Conservation (phyloP, 805 yeast species). For the Cyberlindnera japonica region DNA sequence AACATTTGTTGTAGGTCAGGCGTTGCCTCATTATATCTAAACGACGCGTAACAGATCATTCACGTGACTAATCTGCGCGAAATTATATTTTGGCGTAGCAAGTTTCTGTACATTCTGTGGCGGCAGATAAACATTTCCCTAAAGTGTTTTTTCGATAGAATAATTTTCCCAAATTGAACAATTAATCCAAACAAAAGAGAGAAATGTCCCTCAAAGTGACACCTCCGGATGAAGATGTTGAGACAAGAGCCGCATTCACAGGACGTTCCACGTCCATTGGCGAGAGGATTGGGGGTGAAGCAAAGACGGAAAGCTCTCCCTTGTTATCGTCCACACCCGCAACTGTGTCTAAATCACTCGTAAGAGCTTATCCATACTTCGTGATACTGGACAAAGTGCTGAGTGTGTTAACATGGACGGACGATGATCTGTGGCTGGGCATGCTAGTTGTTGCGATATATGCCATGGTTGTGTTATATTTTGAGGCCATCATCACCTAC, state of each 20-base stretch:
- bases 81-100: too few species aligned
- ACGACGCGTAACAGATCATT: too few species aligned
- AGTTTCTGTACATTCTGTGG: too few species aligned
- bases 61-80: too few species aligned
- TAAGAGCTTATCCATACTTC: conserved; percentile 81
- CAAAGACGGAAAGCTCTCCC: conserved; percentile 50
- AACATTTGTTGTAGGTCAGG: too few species aligned
- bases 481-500: conserved; percentile 73
- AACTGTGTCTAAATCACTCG: conserved; percentile 76
- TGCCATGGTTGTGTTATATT: conserved; percentile 63
- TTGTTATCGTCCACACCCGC: conserved; percentile 88
- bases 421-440: conserved; percentile 75
- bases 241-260: conserved; percentile 38
- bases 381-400: conserved; percentile 65
- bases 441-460: conserved; percentile 54
- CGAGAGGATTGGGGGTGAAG: conserved; percentile 25
- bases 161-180: too few species aligned
- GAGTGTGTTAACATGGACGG: conserved; percentile 86
- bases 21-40: too few species aligned
- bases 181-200: too few species aligned
- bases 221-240: conserved; percentile 29
- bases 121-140: too few species aligned
- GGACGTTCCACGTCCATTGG: conserved; percentile 28
- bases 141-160: too few species aligned
- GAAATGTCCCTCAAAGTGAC: conserved; percentile 17